A percentile compares a stretch with the other conserved stretches of the same genome.
These are phyloP conservation scores for Phialemonium atrogriseum DNA, from an alignment of 2,329 filamentous ascomycete species.

Conservation along the genomic window DNA sequence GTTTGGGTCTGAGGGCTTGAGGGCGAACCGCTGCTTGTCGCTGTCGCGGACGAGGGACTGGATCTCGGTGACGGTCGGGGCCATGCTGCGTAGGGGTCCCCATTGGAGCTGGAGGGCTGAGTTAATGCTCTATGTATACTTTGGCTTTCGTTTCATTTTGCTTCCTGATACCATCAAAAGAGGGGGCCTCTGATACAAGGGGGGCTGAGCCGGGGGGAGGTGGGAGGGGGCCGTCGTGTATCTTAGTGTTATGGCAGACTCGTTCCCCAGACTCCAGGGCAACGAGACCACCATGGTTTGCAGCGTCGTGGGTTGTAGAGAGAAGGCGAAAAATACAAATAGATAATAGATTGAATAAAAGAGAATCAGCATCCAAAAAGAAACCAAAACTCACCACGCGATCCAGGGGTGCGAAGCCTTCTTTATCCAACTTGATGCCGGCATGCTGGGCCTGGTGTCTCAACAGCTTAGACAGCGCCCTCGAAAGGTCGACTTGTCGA, in stretches of 20 bases:
- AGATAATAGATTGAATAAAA: constrained; percentile 3
- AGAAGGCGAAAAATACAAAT: constrained; percentile 6
- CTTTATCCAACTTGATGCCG: constrained; percentile 47
- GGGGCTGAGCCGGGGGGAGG: too few relatives aligned
- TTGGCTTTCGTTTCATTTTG: too few relatives aligned
- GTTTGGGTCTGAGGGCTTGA: constrained; percentile 46
- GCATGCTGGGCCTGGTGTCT: constrained; percentile 49
- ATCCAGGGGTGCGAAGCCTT: constrained; percentile 51
- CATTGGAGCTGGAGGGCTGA: constrained; percentile 36
- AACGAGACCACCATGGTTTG: too few relatives aligned
- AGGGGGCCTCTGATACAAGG: too few relatives aligned
- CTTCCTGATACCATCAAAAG: too few relatives aligned
- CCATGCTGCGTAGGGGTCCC: constrained; percentile 55
- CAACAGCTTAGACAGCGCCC: constrained; percentile 44
- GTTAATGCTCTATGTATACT: constrained; percentile 4
- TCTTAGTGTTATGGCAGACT: too few relatives aligned
- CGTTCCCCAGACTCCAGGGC: too few relatives aligned
- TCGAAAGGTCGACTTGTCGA: constrained; percentile 43
- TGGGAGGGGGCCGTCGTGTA: too few relatives aligned
- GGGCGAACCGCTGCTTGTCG: constrained; percentile 84
- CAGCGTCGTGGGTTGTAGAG: too few relatives aligned
- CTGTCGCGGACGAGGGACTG: constrained; percentile 60
- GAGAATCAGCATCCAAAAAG: constrained; percentile 4
- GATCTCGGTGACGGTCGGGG: constrained; percentile 70
- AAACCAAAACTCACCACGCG: constrained; percentile 42